These are phyloP conservation scores for Helotiales sp. DNA, from an alignment of 2,329 filamentous ascomycete genomes.

Conservation along the genomic window DNA sequence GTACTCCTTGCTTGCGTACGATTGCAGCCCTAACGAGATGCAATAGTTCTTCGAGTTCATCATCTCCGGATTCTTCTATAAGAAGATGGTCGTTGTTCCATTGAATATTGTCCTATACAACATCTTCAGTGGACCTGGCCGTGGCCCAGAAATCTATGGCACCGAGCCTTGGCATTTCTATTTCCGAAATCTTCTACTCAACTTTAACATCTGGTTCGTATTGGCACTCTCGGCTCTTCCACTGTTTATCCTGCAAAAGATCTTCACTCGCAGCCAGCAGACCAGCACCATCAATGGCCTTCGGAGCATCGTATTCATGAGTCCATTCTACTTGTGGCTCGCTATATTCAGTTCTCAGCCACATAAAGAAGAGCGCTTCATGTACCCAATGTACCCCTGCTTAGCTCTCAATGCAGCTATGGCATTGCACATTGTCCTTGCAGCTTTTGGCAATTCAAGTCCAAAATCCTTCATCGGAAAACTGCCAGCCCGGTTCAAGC, in stretches of 20 bases:
- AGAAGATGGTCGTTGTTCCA: slow-evolving; percentile 72
- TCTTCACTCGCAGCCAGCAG: slow-evolving; percentile 59
- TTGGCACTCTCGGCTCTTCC: slow-evolving; percentile 75
- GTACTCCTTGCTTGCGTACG: not conserved
- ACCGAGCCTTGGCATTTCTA: slow-evolving; percentile 98
- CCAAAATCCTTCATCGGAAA: slow-evolving; percentile 66
- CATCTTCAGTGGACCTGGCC: slow-evolving; percentile 75
- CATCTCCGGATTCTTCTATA: slow-evolving; percentile 85
- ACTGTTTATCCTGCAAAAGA: slow-evolving; percentile 71
- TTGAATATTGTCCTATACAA: slow-evolving; percentile 98
- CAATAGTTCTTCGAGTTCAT: slow-evolving; percentile 65
- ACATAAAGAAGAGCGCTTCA: slow-evolving; percentile 97
- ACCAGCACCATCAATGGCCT: slow-evolving; percentile 66
- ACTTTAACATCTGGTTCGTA: slow-evolving; percentile 94
- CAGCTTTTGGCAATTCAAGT: slow-evolving; percentile 70
- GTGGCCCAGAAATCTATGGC: slow-evolving; percentile 88
- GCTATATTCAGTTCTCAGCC: slow-evolving; percentile 87
- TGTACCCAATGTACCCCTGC: slow-evolving; percentile 95
- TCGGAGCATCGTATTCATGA: slow-evolving; percentile 74
- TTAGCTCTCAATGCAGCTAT: slow-evolving; percentile 86
- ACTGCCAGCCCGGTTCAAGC: slow-evolving; percentile 74
- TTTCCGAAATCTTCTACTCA: slow-evolving; percentile 83
- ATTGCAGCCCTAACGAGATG: slow-evolving; percentile 30
- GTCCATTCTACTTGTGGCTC: slow-evolving; percentile 94
- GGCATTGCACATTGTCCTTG: slow-evolving; percentile 76